Evolutionary conservation across 2,329 filamentous ascomycete genomes (phyloP), one percentile per base, ranked within the genome.

Genomic region (Aspergillus texensis): DNA sequence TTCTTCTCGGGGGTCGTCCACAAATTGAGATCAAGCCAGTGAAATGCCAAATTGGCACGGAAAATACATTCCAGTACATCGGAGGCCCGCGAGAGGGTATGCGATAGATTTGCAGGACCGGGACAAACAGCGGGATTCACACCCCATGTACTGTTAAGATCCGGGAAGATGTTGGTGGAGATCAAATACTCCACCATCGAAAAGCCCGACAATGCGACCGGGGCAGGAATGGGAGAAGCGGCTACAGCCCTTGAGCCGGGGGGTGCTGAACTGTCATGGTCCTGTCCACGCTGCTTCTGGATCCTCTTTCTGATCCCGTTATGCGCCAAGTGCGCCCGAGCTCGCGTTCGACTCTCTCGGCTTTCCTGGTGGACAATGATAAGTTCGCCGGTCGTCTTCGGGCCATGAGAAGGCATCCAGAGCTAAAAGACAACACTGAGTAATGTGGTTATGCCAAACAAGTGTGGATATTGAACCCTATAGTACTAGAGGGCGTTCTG

Each of bases 391-490:
- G 28, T 43, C 24, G 16, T 32, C n/a, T 8, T 63, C 62, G 5
- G 61, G 79, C 6, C 8, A 26, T 11, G 32, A 19, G 32, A 1
- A 52, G 28, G 6, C 52, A 55, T 55, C 9, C 32, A 39, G 52
- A 55, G 24, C 4, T 4, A 9, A 3, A 16, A 2, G 26, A 16
- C 3, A 26, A 26, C n/a, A 9, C 19, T n/a, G n/a, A n/a, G 1
- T n/a, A 10, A 9, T 8, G 3, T n/a, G 16, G 3, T 41, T 41
- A 41, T 19, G 39, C 39, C 19, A 6, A 12, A 10, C 4, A 16
- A 2, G 10, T 21, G 24, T 16, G 14, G 12, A 10, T 24, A 12
- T 28, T 28, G 12, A 48, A 28, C 28, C 2, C 45, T 19, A 48
- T 48, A 48, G 16, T 9, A n/a, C 39, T 19, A 41, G 8, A n/a